Base-by-base conservation (phyloP, 306 rosid genomes). In the Carpinus fangiana region DNA sequence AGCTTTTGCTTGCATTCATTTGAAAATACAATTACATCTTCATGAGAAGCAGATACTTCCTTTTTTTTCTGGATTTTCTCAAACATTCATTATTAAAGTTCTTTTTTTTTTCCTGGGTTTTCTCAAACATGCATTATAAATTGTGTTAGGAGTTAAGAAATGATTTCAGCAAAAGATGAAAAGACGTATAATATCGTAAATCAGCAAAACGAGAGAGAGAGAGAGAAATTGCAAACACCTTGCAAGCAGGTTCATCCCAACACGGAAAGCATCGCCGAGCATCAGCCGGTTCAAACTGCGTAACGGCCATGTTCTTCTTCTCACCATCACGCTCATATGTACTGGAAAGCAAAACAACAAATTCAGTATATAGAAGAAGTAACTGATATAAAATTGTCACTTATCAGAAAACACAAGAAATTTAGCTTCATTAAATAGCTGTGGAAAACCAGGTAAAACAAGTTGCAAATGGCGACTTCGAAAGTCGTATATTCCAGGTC, bases 201-300 rank as follows among this genome's bases (percentile, higher is more conserved):
- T 17, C 11, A 66, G 21, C 50, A 46, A 20, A 67, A 81, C 73
- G 65, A 48, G 66, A 72, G 54, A 38, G 66, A 72, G 54, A 38
- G 56, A 78, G 64, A 51, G 61, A 70, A 73, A 70, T 16, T 78
- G 62, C 61, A n/a, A n/a, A 34, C 16, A 95, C 98, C 98, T 95
- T 95, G 87, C 87, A 91, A 68, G 97, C 97, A 66, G 98, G 98
- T 82, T 95, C 98, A 80, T 95, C 98, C 98, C 98, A 95, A 84
- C 98, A 95, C 16, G 98, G 98, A 85, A 95, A 95, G 86, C 98
- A 95, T 74, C 92, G 82, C 82, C 98, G 90, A 55, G 98, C 98
- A 92, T 95, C 98, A 84, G 89, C 97, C 11, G 98, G 97, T 81
- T 95, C 98, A 87, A 95, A 95, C 86, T 92, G 98, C 12, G 98